Evolutionary conservation across 495 filamentous ascomycete species (phyloP).

Genomic region (Acidiella bohemica): DNA sequence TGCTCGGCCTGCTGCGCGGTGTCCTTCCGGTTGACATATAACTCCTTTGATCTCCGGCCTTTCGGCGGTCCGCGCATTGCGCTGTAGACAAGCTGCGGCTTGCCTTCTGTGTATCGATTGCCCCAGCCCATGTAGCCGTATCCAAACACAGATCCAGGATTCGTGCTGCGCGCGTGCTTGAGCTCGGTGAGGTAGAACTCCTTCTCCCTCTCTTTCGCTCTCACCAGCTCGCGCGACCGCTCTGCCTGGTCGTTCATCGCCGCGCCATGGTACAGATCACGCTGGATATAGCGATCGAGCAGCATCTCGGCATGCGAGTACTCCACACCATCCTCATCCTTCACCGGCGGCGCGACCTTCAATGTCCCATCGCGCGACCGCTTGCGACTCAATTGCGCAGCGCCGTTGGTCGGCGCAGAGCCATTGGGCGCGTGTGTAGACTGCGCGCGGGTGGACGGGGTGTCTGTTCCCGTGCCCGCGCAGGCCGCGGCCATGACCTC

Average conservation of each 20-base stretch:
- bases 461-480: slow-evolving; percentile 13
- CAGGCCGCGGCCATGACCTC: slow-evolving; percentile 42
- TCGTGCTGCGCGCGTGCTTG: slow-evolving; percentile 36
- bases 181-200: slow-evolving; percentile 37
- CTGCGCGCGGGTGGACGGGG: neutral
- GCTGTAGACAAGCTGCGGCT: slow-evolving; percentile 57
- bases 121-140: slow-evolving; percentile 82
- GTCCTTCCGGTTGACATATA: slow-evolving; percentile 64
- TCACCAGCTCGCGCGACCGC: slow-evolving; percentile 21
- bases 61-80: slow-evolving; percentile 56
- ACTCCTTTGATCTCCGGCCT: slow-evolving; percentile 52
- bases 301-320: slow-evolving; percentile 25
- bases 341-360: neutral
- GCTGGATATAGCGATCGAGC: slow-evolving; percentile 63
- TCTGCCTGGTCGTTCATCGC: slow-evolving; percentile 38
- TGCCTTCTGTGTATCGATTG: slow-evolving; percentile 64
- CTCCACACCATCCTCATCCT: slow-evolving; percentile 22
- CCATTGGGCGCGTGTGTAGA: slow-evolving; percentile 29
- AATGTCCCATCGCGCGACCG: slow-evolving; percentile 45
- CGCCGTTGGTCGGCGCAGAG: slow-evolving; percentile 20
- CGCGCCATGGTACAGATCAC: slow-evolving; percentile 57
- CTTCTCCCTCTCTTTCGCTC: slow-evolving; percentile 38
- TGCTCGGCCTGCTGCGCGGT: slow-evolving; percentile 73
- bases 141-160: slow-evolving; percentile 56
- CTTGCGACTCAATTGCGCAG: slow-evolving; percentile 35